A percentile compares a stretch with the other conserved stretches of the same genome.
Conservation (phyloP, 192 early-diverging fungal species). For the Fimicolochytrium jonesii region DNA sequence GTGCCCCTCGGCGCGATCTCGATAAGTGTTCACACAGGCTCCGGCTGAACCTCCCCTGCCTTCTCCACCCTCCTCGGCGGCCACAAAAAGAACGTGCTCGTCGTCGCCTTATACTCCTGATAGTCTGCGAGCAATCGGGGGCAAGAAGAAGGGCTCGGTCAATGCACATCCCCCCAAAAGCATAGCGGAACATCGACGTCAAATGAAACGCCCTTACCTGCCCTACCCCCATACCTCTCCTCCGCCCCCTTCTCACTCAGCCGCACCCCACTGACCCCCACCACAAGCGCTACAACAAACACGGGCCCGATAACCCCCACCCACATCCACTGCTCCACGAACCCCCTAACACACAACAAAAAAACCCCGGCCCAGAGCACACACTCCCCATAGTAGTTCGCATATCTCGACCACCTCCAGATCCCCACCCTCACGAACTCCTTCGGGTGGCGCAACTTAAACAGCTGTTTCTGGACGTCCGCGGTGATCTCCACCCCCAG, state of each 20-base stretch:
- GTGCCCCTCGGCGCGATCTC: no score
- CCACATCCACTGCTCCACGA: slow-evolving; percentile 47
- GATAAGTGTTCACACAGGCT: no score
- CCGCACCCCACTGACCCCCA: slow-evolving; percentile 35
- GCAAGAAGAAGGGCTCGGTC: neutral
- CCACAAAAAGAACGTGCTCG: slow-evolving; percentile 37
- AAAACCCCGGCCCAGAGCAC: slow-evolving; percentile 51
- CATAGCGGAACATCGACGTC: neutral
- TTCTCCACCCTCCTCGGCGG: slow-evolving; percentile 36
- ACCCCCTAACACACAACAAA: slow-evolving; percentile 39
- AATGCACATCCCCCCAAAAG: neutral
- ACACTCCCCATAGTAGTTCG: slow-evolving; percentile 55
- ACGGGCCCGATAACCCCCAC: slow-evolving; percentile 42
- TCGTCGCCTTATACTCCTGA: slow-evolving; percentile 28
- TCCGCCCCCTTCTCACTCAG: slow-evolving; percentile 36
- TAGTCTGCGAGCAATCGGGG: slow-evolving; percentile 15
- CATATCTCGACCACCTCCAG: slow-evolving; percentile 40
- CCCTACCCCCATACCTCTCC: slow-evolving; percentile 37
- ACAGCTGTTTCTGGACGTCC: slow-evolving; percentile 45
- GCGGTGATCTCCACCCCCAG: slow-evolving; percentile 43
- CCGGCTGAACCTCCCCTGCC: no score
- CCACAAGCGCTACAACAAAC: slow-evolving; percentile 45
- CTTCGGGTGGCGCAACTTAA: slow-evolving; percentile 41
- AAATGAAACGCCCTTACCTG: slow-evolving; percentile 11
- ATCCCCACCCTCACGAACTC: slow-evolving; percentile 47